These are phyloP conservation scores for Mycena sp. DNA, from an alignment of 1,284 basidiomycete species.

Conservation along the genomic window DNA sequence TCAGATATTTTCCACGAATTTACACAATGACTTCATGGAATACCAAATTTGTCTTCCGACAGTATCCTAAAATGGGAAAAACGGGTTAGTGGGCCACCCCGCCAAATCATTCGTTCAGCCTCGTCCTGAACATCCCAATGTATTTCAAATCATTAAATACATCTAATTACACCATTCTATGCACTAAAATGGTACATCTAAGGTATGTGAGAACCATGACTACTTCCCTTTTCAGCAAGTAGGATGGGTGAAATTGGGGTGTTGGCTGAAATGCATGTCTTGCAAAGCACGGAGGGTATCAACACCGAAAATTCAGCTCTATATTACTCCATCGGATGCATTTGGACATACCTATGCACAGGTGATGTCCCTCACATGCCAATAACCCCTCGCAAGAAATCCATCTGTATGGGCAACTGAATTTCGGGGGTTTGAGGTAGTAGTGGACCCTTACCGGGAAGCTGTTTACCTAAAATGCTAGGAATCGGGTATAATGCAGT, in stretches of 20 bases:
- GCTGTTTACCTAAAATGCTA: not conserved
- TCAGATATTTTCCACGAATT: conserved; percentile 1
- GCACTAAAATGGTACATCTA: not conserved
- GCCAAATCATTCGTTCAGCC: not conserved
- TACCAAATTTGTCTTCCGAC: conserved; percentile 6
- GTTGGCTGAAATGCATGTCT: not conserved
- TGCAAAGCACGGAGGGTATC: not conserved
- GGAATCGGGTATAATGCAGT: not conserved
- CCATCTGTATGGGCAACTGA: not conserved
- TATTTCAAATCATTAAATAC: not conserved
- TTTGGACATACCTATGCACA: not conserved
- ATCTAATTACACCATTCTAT: not conserved
- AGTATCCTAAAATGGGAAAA: conserved; percentile 4
- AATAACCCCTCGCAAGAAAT: not conserved
- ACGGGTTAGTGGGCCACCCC: conserved; percentile 7
- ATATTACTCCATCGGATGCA: not conserved
- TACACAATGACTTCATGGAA: not conserved
- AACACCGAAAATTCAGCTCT: not conserved
- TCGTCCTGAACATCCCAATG: not conserved
- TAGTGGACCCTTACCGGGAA: no score
- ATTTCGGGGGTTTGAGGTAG: not conserved
- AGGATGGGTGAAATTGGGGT: not conserved
- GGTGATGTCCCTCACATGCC: not conserved
- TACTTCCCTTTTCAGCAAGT: not conserved
- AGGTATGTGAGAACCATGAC: not conserved